Evolutionary conservation across 2,329 filamentous ascomycete species (phyloP).

Genomic region (Aureobasidium sp.): DNA sequence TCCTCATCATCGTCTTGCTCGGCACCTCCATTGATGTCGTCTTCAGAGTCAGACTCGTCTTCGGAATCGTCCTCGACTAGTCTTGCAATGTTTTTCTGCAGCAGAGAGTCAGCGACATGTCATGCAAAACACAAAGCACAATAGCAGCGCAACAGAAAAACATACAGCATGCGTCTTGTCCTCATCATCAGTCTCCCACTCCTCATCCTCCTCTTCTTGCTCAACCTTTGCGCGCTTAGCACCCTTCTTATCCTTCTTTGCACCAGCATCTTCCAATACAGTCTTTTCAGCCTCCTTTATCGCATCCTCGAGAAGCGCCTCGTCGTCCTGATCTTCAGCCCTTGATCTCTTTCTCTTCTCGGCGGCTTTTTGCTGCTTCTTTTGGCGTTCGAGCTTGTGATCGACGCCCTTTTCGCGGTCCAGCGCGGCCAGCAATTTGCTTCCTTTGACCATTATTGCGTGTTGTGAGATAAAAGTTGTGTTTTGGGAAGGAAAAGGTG

Average conservation of each 20-base stretch:
- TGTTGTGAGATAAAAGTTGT: background rate
- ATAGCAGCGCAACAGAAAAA: background rate
- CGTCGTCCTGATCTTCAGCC: slow-evolving; percentile 26
- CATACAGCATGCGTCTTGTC: slow-evolving; percentile 22
- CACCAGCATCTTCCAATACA: slow-evolving; percentile 17
- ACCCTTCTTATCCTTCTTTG: slow-evolving; percentile 19
- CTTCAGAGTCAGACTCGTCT: slow-evolving; percentile 29
- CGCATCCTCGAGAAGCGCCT: slow-evolving; percentile 23
- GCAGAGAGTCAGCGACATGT: background rate
- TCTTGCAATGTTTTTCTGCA: slow-evolving; percentile 14
- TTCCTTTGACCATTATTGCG: slow-evolving; percentile 47
- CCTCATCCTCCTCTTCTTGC: slow-evolving; percentile 21
- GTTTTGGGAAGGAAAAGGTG: background rate
- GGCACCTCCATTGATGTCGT: slow-evolving; percentile 29
- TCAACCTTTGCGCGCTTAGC: slow-evolving; percentile 19
- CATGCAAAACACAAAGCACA: background rate
- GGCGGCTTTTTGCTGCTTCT: slow-evolving; percentile 46
- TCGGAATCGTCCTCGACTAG: slow-evolving; percentile 19
- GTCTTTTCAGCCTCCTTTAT: slow-evolving; percentile 24
- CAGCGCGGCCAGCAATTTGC: slow-evolving; percentile 53
- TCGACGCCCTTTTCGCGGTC: slow-evolving; percentile 56
- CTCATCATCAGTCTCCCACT: slow-evolving; percentile 30
- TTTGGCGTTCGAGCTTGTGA: slow-evolving; percentile 62
- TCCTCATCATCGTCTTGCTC: slow-evolving; percentile 42
- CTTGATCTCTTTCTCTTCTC: slow-evolving; percentile 41